Percentiles rank a stretch among this genome's conserved stretches.
These are phyloP conservation scores for Epichloe gansuensis DNA, from an alignment of 2,329 filamentous ascomycete genomes.

Conservation along the genomic window DNA sequence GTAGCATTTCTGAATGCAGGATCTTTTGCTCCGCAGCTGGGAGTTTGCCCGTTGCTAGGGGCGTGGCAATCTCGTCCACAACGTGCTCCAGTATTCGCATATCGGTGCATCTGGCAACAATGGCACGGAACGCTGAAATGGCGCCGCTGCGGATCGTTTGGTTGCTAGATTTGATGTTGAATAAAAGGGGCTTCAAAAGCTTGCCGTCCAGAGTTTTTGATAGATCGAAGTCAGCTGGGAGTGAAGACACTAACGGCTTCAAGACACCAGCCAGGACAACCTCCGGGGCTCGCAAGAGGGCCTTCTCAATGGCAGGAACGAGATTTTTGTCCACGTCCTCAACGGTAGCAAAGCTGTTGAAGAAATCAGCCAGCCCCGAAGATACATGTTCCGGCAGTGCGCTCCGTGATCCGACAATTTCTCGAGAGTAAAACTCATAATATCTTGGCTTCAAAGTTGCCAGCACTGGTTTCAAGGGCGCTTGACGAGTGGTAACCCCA, in stretches of 20 bases:
- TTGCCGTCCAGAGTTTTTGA: slow-evolving; percentile 59
- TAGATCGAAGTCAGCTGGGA: slow-evolving; percentile 62
- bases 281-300: slow-evolving; percentile 78
- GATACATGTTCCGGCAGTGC: slow-evolving; percentile 60
- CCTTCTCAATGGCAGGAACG: slow-evolving; percentile 75
- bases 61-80: slow-evolving; percentile 62
- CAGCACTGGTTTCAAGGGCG: slow-evolving; percentile 48
- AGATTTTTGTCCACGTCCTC: slow-evolving; percentile 67
- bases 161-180: slow-evolving; percentile 86
- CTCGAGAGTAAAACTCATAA: slow-evolving; percentile 72
- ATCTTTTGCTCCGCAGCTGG: slow-evolving; percentile 74
- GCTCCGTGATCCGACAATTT: slow-evolving; percentile 68
- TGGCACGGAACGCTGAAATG: slow-evolving; percentile 56
- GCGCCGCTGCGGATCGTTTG: slow-evolving; percentile 62
- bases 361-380: slow-evolving; percentile 68
- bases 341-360: slow-evolving; percentile 55
- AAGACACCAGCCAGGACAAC: slow-evolving; percentile 73
- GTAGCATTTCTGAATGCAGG: slow-evolving; percentile 70
- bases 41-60: slow-evolving; percentile 73
- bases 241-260: slow-evolving; percentile 54
- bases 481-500: slow-evolving; percentile 67
- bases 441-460: slow-evolving; percentile 55
- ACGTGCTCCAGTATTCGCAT: slow-evolving; percentile 49
- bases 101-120: slow-evolving; percentile 51
- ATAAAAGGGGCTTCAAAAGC: slow-evolving; percentile 75